Conservation (phyloP, 306 rosid species). For the Cajanus cajan region DNA sequence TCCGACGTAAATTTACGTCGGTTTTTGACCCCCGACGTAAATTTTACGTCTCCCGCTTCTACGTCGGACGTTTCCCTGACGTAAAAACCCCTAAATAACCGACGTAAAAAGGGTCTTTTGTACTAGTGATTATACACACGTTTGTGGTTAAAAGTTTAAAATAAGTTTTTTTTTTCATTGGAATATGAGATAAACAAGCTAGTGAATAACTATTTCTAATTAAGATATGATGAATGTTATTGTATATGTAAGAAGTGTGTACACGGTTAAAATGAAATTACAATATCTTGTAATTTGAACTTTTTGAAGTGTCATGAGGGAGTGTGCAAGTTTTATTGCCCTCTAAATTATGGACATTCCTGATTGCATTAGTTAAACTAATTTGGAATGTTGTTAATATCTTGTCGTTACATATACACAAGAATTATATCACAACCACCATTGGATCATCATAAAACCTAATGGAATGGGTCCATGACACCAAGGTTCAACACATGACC, state of each 20-base stretch:
- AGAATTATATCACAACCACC: slow-evolving; percentile 39
- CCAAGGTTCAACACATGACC: slow-evolving; percentile 31
- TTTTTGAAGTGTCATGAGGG: neutral
- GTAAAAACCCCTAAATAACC: too few species aligned
- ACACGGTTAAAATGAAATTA: neutral
- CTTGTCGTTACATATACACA: neutral
- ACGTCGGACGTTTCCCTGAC: too few species aligned
- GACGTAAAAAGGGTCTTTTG: too few species aligned
- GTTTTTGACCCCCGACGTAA: too few species aligned
- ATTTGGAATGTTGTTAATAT: neutral
- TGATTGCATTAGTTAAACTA: neutral
- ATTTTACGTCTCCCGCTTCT: too few species aligned
- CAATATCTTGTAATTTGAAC: neutral
- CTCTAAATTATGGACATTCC: neutral
- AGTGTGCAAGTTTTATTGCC: neutral
- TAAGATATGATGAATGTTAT: neutral
- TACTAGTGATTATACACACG: too few species aligned
- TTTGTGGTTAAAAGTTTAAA: neutral
- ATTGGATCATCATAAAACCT: neutral
- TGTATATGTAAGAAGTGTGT: neutral
- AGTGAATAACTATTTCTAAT: neutral
- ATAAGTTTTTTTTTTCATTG: neutral
- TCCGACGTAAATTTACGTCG: too few species aligned
- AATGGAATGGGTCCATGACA: slow-evolving; percentile 39
- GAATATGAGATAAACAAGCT: neutral